Evolutionary conservation across 1,139 yeast genomes (phyloP), one percentile per base, ranked within the genome.

Genomic region (Yamadazyma triangularis): DNA sequence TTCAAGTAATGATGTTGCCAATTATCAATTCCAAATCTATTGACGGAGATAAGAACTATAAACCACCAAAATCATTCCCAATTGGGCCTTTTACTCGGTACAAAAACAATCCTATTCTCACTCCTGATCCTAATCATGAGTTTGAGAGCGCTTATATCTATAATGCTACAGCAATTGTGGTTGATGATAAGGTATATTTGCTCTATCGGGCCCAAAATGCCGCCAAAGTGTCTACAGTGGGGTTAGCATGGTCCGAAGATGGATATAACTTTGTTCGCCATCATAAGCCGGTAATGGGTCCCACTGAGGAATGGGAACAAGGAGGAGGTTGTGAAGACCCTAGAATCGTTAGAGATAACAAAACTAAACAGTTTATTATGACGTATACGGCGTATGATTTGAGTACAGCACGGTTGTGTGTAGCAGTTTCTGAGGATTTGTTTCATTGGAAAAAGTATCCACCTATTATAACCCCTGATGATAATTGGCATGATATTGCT

Each of bases 321-420:
- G 62, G 61, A 2, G 73, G 73, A 5, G 73, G 73, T 1, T 54
- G 67, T 32, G 73, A 67, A 40, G 73, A 67, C 36, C 73, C 73
- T 3, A 45, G 73, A 26, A 58, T 67, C 22, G 65, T 63, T 5
- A 43, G 71, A 30, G 69, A 66, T 41, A 68, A 69, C 2, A 42
- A 33, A 2, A 28, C 59, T 4, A 62, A 61, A 34, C 39, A 50
- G 28, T 67, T 67, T 36, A 52, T 67, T 23, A 48, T 67, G 28
- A 66, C 73, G 2, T 67, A 67, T 39, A 67, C 73, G 1, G 70
- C 70, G 9, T 67, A 58, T 40, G 73, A 66, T 38, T 41, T 49
- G 23, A 24, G 31, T 4, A 45, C 45, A 6, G 72, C 73, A 4
- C 41, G 73, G 23, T 51, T 67, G 21, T 67, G 73, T 45, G 65